Evolutionary conservation across 2,329 filamentous ascomycete species (phyloP), one percentile per base, ranked within the genome.

Genomic region (Xylaria sp.): DNA sequence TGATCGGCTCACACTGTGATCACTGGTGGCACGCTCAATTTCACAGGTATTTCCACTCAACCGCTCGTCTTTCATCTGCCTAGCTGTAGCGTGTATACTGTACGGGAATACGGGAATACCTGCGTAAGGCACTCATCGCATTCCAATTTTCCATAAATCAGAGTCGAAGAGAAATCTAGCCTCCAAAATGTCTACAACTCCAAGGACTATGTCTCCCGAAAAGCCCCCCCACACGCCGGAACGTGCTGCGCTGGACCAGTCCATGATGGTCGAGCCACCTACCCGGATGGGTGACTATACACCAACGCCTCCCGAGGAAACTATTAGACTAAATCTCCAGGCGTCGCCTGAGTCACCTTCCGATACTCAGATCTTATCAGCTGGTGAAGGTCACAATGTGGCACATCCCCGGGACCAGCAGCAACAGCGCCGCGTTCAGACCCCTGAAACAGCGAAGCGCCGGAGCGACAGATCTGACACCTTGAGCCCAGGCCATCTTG

Each of bases 401-500:
- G 42, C 37, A n/a, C 52, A 58, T 6, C 19, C 61, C 35, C 65
- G 63, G 51, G 59, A 56, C 23, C 68, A 69, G n/a, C 67, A 66
- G 10, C 66, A 65, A 54, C 68, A 65, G 30, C 65, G 63, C 30
- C 69, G 65, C 55, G 65, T 64, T 2, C 66, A 65, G 30, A 72
- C 70, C 3, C 71, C 70, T 9, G 68, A 70, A 34, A 76, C 76
- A 13, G 77, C 79, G 63, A 75, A 74, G 54, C 71, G 74, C 58
- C 61, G 67, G 37, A 71, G 69, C 58, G 71, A 74, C 56, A 66
- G 68, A 48, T 67, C 69, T 56, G 72, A 70, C 55, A 64, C 67
- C 46, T 69, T 71, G 23, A 81, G 82, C 1, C 79, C 81, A 0
- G 79, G 79, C 16, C 74, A 76, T 55, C 75, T 90, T 61, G 74